phyloP scores from a whole-genome alignment of 202 grass and related monocot genomes.

The Carex sylvatica region DNA sequence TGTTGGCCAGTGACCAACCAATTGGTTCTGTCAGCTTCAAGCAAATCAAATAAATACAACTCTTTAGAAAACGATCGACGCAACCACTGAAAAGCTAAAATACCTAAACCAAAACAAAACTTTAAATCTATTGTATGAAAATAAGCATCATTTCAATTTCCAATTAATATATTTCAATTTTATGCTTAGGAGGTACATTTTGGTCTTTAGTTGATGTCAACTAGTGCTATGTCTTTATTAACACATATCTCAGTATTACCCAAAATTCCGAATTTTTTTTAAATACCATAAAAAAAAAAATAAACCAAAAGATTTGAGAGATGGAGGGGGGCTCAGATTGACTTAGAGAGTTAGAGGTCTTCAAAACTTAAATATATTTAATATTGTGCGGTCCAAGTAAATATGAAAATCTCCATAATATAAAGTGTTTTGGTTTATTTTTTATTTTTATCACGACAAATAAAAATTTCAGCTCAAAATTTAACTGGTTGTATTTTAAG shows the following conservation, averaged over 20 bases:
- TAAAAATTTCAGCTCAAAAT: background rate
- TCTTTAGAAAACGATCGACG: background rate
- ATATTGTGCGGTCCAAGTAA: too few relatives aligned
- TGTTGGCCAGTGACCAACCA: slow-evolving; percentile 1
- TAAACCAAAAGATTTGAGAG: too few relatives aligned
- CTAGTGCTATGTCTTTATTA: background rate
- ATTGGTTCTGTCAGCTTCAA: background rate
- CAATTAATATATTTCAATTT: background rate
- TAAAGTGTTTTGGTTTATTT: too few relatives aligned
- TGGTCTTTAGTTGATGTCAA: background rate
- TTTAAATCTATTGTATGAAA: background rate
- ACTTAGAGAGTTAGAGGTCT: too few relatives aligned
- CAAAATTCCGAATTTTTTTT: too few relatives aligned
- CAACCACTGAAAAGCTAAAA: background rate
- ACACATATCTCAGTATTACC: too few relatives aligned
- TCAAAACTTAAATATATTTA: too few relatives aligned
- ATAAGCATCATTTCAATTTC: background rate
- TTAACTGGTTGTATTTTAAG: background rate
- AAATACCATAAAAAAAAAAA: too few relatives aligned
- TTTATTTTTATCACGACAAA: too few relatives aligned
- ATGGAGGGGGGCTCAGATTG: too few relatives aligned
- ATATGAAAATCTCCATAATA: too few relatives aligned
- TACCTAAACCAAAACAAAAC: background rate
- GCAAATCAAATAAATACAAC: background rate
- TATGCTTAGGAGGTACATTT: background rate